Conservation (phyloP, 2,329 filamentous ascomycete genomes). For the Fusarium fracticaudum region DNA sequence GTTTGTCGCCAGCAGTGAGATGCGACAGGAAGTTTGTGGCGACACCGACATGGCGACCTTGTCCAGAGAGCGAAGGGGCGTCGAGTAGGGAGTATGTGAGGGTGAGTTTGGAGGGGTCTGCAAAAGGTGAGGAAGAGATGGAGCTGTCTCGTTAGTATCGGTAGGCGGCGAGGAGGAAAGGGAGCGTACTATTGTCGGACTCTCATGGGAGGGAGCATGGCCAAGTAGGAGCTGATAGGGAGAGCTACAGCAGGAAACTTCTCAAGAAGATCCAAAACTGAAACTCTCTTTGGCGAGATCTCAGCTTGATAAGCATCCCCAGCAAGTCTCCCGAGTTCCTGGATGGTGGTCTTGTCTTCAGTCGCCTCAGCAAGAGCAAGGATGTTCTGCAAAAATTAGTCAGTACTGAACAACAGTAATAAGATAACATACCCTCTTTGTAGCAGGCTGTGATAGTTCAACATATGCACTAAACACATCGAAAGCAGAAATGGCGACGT, state of each 20-base stretch:
- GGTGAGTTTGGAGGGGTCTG: conserved; percentile 64
- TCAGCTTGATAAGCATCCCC: conserved; percentile 59
- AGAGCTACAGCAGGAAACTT: conserved; percentile 67
- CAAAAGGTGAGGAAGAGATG: conserved; percentile 78
- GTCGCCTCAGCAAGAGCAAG: conserved; percentile 59
- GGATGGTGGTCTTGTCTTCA: conserved; percentile 54
- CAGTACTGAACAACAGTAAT: neutral
- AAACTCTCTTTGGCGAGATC: conserved; percentile 66
- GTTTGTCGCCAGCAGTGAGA: conserved; percentile 54
- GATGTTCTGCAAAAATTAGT: conserved; percentile 45
- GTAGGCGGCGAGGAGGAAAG: neutral
- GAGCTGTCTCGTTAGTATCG: conserved; percentile 53
- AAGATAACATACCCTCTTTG: conserved; percentile 63
- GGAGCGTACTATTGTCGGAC: conserved; percentile 71
- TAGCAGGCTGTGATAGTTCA: conserved; percentile 77
- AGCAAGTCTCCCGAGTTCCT: conserved; percentile 58
- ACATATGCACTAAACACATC: conserved; percentile 76
- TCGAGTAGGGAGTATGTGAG: conserved; percentile 76
- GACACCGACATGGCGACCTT: conserved; percentile 65
- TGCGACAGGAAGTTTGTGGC: conserved; percentile 68
- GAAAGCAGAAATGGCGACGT: conserved; percentile 66
- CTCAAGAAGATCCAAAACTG: conserved; percentile 76
- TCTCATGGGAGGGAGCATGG: conserved; percentile 80
- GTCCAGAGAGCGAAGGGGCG: conserved; percentile 60
- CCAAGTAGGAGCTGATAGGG: conserved; percentile 73